Evolutionary conservation across 331 rosid genomes (phyloP).

Genomic region (Telfairia occidentalis): DNA sequence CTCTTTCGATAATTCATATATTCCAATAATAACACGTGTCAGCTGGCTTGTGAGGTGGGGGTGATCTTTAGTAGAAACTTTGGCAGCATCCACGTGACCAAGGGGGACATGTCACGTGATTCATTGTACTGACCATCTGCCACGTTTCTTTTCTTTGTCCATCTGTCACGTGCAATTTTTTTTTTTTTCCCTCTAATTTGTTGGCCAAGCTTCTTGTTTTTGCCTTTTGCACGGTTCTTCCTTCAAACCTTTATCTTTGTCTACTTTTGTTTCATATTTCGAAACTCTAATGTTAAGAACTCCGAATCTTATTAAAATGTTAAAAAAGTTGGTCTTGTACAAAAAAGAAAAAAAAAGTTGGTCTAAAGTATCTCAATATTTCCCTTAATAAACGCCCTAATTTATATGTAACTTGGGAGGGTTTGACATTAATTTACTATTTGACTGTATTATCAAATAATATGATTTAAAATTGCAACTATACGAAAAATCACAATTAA

Average conservation of each 20-base stretch:
- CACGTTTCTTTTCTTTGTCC: conserved; percentile 22
- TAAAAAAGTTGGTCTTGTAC: not conserved
- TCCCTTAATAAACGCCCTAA: not conserved
- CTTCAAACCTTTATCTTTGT: not conserved
- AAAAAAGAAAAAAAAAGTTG: not conserved
- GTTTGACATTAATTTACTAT: not conserved
- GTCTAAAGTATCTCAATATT: not conserved
- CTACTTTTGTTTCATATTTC: not conserved
- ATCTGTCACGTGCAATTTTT: conserved; percentile 39
- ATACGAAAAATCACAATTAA: not conserved
- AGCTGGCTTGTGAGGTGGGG: conserved; percentile 18
- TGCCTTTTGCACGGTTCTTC: not conserved
- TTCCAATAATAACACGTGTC: conserved; percentile 38
- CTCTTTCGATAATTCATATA: too few species aligned
- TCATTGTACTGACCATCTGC: conserved; percentile 17
- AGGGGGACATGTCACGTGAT: conserved; percentile 38
- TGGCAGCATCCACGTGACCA: conserved; percentile 44
- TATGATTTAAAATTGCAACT: not conserved
- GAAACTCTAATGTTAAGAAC: not conserved
- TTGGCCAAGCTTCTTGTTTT: not conserved
- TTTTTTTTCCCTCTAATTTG: not conserved
- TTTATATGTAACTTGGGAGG: not conserved
- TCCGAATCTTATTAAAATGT: not conserved
- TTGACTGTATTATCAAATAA: not conserved
- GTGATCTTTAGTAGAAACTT: conserved; percentile 10